phyloP scores from a whole-genome alignment of 768 basidiomycete genomes.

The Amylocystis lapponica region DNA sequence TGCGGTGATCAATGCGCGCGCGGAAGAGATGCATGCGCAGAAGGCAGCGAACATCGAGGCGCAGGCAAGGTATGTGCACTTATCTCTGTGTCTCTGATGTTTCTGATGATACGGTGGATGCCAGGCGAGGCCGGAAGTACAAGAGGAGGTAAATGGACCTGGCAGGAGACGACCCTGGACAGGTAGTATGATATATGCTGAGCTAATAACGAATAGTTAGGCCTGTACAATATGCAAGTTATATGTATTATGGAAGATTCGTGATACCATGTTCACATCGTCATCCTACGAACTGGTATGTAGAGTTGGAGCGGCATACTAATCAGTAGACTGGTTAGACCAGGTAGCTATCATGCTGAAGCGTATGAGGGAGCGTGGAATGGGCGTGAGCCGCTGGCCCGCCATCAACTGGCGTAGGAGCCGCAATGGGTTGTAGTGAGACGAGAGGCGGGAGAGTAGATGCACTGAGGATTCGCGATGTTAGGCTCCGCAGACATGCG shows the following conservation, averaged over 20 bases:
- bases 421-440: constrained; percentile 14
- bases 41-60: constrained; percentile 54
- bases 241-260: not conserved
- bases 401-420: constrained; percentile 12
- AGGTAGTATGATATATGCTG: no score
- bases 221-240: not conserved
- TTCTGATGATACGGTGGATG: not conserved
- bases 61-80: constrained; percentile 46
- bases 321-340: no score
- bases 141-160: constrained; percentile 9
- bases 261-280: not conserved
- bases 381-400: constrained; percentile 10
- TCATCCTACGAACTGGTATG: not conserved
- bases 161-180: not conserved
- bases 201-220: no score
- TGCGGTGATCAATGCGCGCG: constrained; percentile 65
- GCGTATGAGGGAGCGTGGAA: constrained; percentile 13
- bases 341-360: constrained; percentile 17
- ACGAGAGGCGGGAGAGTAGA: constrained; percentile 9
- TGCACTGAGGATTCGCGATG: constrained; percentile 6
- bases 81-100: not conserved
- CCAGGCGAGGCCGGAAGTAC: constrained; percentile 12
- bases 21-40: constrained; percentile 63
- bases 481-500: not conserved
- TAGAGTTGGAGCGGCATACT: no score